A percentile compares a stretch with the other conserved stretches of the same genome.
Evolutionary conservation across 2,329 filamentous ascomycete genomes (phyloP).

Genomic region (Hymenoscyphus scutula): DNA sequence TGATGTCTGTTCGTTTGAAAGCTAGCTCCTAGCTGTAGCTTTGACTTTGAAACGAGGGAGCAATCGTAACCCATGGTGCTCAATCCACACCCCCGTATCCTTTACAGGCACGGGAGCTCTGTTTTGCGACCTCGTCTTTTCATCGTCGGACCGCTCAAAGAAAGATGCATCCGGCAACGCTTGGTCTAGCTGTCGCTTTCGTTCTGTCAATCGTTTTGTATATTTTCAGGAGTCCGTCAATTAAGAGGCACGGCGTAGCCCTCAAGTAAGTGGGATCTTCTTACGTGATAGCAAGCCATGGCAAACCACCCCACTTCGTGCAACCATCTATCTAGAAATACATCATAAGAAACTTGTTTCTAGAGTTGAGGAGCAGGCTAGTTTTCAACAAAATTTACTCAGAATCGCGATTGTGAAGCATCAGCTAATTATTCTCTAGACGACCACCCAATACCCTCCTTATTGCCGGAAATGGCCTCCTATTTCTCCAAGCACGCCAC

Average conservation of each 20-base stretch:
- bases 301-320: not conserved
- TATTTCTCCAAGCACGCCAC: constrained; percentile 59
- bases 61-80: not conserved
- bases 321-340: not conserved
- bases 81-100: not conserved
- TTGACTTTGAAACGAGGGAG: constrained; percentile 25
- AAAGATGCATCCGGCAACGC: constrained; percentile 27
- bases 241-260: constrained; percentile 31
- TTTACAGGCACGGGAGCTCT: not conserved
- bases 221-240: constrained; percentile 25
- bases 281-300: not conserved
- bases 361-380: not conserved
- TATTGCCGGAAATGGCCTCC: constrained; percentile 58
- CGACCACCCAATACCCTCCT: constrained; percentile 41
- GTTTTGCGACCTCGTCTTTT: not conserved
- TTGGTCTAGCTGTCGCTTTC: constrained; percentile 19
- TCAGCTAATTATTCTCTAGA: constrained; percentile 21
- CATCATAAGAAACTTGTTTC: not conserved
- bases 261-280: constrained; percentile 28
- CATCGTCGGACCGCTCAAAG: not conserved
- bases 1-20: not conserved
- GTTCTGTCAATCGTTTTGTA: constrained; percentile 15
- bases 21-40: constrained; percentile 4
- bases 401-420: not conserved
- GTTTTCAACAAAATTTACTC: not conserved